Evolutionary conservation across 2,329 filamentous ascomycete genomes (phyloP).

Genomic region (Alternaria hordeiaustralica): DNA sequence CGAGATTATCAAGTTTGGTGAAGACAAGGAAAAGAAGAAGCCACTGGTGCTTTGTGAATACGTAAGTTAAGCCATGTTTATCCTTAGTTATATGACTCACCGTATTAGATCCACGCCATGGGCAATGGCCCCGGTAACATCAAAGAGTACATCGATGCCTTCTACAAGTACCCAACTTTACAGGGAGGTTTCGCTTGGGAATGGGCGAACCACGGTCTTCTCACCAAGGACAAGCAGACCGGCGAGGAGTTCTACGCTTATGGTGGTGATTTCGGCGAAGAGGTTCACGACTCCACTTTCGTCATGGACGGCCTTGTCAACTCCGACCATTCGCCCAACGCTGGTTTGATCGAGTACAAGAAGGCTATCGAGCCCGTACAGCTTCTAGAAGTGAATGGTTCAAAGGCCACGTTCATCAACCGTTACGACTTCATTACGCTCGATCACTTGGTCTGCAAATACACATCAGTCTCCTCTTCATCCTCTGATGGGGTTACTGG

Average conservation of each 20-base stretch:
- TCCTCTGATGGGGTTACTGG: slow-evolving; percentile 11
- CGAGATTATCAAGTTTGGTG: slow-evolving; percentile 57
- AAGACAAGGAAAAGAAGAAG: slow-evolving; percentile 53
- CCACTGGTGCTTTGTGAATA: slow-evolving; percentile 66
- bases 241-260: slow-evolving; percentile 52
- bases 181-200: slow-evolving; percentile 66
- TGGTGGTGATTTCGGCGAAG: slow-evolving; percentile 54
- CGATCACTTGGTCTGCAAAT: slow-evolving; percentile 41
- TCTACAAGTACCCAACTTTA: slow-evolving; percentile 65
- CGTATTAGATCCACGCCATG: slow-evolving; percentile 64
- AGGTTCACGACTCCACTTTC: slow-evolving; percentile 52
- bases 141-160: slow-evolving; percentile 71
- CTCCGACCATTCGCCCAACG: slow-evolving; percentile 51
- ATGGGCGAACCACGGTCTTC: slow-evolving; percentile 55
- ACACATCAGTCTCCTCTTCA: slow-evolving; percentile 18
- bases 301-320: slow-evolving; percentile 54
- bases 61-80: slow-evolving; percentile 25
- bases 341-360: slow-evolving; percentile 53
- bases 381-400: slow-evolving; percentile 28
- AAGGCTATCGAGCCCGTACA: slow-evolving; percentile 54
- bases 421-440: slow-evolving; percentile 48
- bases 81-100: background rate
- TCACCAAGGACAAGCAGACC: slow-evolving; percentile 48
- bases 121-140: slow-evolving; percentile 75
- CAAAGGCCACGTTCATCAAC: slow-evolving; percentile 41